phyloP scores from a whole-genome alignment of 176 grass and related monocot species.

The Carex kokanica region DNA sequence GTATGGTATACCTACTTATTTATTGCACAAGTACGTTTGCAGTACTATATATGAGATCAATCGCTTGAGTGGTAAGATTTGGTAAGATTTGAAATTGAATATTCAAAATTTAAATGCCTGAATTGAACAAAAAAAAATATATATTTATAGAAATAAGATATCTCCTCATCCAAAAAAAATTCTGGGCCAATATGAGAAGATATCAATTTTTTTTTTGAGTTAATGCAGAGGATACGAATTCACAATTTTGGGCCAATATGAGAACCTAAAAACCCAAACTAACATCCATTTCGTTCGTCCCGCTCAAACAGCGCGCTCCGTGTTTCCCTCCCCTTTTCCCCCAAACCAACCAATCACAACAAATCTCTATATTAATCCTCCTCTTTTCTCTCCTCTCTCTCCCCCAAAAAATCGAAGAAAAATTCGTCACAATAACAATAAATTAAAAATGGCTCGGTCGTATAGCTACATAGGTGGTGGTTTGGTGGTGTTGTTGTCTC shows the following conservation, averaged over 20 bases:
- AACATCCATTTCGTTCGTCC: neutral
- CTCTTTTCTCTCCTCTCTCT: neutral
- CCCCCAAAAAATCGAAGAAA: neutral
- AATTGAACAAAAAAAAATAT: too few species aligned
- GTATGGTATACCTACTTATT: too few species aligned
- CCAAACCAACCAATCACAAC: slow-evolving; percentile 10
- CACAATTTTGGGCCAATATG: neutral
- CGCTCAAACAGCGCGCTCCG: neutral
- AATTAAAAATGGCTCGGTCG: neutral
- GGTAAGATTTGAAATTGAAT: too few species aligned
- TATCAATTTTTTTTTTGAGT: too few species aligned
- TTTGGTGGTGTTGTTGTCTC: neutral
- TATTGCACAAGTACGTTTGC: too few species aligned
- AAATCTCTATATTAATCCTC: slow-evolving; percentile 17
- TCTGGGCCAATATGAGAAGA: neutral
- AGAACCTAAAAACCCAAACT: neutral
- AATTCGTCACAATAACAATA: neutral
- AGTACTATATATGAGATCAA: too few species aligned
- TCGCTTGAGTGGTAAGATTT: too few species aligned
- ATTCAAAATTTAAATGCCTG: too few species aligned
- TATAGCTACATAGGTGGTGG: neutral
- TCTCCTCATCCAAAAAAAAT: too few species aligned
- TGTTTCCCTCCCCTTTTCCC: neutral
- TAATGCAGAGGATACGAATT: too few species aligned
- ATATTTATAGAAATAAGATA: too few species aligned